Conservation (phyloP, 2,329 filamentous ascomycete genomes). For the Fusarium begoniae region DNA sequence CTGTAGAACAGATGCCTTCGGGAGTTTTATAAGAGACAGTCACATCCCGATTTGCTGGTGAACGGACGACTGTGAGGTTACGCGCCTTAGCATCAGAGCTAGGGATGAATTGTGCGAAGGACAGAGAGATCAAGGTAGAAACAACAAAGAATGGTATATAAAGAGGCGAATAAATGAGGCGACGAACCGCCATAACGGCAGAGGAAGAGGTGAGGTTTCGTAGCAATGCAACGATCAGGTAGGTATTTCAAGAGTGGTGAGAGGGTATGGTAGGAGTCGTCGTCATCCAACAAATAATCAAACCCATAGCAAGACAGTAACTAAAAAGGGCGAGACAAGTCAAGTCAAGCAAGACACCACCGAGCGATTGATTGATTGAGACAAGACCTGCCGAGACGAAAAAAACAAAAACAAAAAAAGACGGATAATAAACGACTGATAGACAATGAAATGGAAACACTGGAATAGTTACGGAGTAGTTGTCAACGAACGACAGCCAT, state of each 20-base stretch:
- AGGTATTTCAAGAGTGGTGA: constrained; percentile 17
- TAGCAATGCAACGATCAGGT: neutral
- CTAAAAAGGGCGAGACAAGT: constrained; percentile 11
- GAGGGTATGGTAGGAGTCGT: constrained; percentile 29
- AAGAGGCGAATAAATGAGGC: neutral
- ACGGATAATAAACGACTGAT: constrained; percentile 4
- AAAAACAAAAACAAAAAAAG: neutral
- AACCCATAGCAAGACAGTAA: constrained; percentile 19
- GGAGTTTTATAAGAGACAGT: constrained; percentile 74
- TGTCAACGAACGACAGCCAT: constrained; percentile 25
- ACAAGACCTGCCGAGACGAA: constrained; percentile 18
- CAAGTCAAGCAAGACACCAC: constrained; percentile 14
- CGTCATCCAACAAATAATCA: constrained; percentile 36
- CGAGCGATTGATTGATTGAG: constrained; percentile 14
- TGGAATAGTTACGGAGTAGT: neutral
- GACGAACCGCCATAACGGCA: constrained; percentile 24
- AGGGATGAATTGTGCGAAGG: constrained; percentile 48
- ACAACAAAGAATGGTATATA: constrained; percentile 27
- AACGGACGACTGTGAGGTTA: constrained; percentile 66
- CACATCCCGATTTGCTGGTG: constrained; percentile 70
- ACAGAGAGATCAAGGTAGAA: constrained; percentile 23
- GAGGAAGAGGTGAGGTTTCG: neutral
- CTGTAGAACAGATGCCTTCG: constrained; percentile 70
- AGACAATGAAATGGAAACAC: neutral
- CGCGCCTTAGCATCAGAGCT: constrained; percentile 41